Conservation (phyloP, 108 stramenopile genomes). For the Halocafeteria seosinensis region DNA sequence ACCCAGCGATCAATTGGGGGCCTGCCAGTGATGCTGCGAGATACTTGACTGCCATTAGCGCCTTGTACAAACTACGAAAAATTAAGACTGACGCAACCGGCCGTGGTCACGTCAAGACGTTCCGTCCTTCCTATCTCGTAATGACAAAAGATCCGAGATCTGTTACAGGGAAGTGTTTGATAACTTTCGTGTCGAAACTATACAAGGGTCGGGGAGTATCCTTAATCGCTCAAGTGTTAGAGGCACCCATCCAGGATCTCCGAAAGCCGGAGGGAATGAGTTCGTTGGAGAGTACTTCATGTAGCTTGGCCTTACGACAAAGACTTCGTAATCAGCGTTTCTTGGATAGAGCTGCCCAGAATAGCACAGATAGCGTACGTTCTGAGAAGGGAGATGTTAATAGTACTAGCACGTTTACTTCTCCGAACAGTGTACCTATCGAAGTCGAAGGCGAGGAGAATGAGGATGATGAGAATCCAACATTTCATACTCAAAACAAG, state of each 20-base stretch:
- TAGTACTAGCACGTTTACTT: too few species aligned
- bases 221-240: not conserved
- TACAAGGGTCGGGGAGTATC: not conserved
- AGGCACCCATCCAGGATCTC: not conserved
- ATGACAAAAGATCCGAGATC: not conserved
- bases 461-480: not conserved
- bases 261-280: too few species aligned
- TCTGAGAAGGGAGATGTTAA: too few species aligned
- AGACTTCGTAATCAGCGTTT: not conserved
- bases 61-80: not conserved
- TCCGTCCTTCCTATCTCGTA: constrained; percentile 11
- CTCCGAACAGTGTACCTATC: too few species aligned
- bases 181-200: not conserved
- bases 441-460: not conserved
- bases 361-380: too few species aligned
- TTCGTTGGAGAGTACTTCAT: too few species aligned
- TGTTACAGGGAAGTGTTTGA: not conserved
- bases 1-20: constrained; percentile 8
- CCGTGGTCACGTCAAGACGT: constrained; percentile 5
- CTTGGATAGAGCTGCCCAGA: not conserved
- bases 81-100: not conserved
- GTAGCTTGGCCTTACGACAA: too few species aligned
- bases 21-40: constrained; percentile 1
- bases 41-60: constrained; percentile 5
- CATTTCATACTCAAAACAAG: not conserved